Evolutionary conservation across 805 yeast species (phyloP).

Genomic region (Saccharomycopsis lassenensis): DNA sequence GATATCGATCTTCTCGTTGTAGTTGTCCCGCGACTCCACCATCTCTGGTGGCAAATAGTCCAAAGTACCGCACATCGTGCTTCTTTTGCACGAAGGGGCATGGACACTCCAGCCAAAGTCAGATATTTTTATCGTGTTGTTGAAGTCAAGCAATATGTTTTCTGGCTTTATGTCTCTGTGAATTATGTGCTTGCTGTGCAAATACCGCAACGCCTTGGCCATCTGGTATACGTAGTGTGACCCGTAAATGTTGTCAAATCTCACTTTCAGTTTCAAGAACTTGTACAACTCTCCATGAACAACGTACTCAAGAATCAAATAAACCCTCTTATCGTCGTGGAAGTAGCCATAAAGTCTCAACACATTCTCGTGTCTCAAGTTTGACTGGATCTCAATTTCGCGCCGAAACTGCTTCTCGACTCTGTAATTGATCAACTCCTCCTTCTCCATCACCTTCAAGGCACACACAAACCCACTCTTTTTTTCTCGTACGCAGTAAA

Average conservation of each 20-base stretch:
- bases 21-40: constrained; percentile 68
- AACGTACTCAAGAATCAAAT: constrained; percentile 74
- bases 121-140: constrained; percentile 68
- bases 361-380: constrained; percentile 67
- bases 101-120: constrained; percentile 96
- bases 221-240: constrained; percentile 74
- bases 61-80: constrained; percentile 87
- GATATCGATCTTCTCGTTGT: constrained; percentile 61
- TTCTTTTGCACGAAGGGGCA: constrained; percentile 45
- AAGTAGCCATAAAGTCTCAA: constrained; percentile 69
- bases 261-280: constrained; percentile 48
- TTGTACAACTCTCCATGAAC: constrained; percentile 81
- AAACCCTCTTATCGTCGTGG: constrained; percentile 72
- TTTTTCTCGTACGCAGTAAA: constrained; percentile 76
- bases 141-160: constrained; percentile 66
- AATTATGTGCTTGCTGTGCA: constrained; percentile 69
- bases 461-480: constrained; percentile 84
- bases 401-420: constrained; percentile 79
- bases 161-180: constrained; percentile 95
- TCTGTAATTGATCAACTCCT: constrained; percentile 59
- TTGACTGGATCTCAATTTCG: constrained; percentile 84
- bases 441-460: too few relatives aligned
- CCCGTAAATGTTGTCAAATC: too few relatives aligned
- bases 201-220: constrained; percentile 63
- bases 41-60: constrained; percentile 94